A percentile compares a stretch with the other conserved stretches of the same genome.
Evolutionary conservation across 1,139 yeast species (phyloP).

Genomic region (Magnusiomyces tetraspermus): DNA sequence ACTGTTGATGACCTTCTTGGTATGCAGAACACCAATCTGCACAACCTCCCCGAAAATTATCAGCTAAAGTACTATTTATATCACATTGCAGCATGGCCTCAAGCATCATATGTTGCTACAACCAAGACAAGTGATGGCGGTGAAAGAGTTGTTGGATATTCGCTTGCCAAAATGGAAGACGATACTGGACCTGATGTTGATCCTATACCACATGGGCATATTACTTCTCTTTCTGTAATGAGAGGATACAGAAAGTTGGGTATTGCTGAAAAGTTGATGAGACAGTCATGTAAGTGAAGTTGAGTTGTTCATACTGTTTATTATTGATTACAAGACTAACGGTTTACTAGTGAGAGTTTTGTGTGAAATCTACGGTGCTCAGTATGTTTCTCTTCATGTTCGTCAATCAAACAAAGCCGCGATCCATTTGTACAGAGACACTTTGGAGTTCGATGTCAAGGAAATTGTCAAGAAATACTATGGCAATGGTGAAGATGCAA

Average conservation of each 20-base stretch:
- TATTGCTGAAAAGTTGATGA: slow-evolving; percentile 85
- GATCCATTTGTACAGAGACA: slow-evolving; percentile 78
- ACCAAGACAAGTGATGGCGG: slow-evolving; percentile 44
- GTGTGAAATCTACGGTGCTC: slow-evolving; percentile 73
- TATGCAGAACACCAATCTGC: slow-evolving; percentile 91
- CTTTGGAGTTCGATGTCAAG: slow-evolving; percentile 68
- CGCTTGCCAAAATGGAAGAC: slow-evolving; percentile 93
- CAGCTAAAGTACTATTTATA: slow-evolving; percentile 87
- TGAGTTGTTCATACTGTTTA: too few relatives aligned
- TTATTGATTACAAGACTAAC: slow-evolving; percentile 5
- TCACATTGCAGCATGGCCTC: slow-evolving; percentile 95
- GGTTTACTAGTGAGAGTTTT: slow-evolving; percentile 44
- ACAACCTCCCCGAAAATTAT: slow-evolving; percentile 91
- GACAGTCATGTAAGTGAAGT: slow-evolving; percentile 45
- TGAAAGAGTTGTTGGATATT: slow-evolving; percentile 88
- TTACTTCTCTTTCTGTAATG: slow-evolving; percentile 90
- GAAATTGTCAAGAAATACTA: slow-evolving; percentile 80
- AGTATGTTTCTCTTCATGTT: slow-evolving; percentile 85
- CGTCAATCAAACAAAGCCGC: slow-evolving; percentile 93
- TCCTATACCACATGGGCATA: slow-evolving; percentile 70
- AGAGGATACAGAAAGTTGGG: slow-evolving; percentile 94
- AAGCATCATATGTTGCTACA: slow-evolving; percentile 91
- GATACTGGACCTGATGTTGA: slow-evolving; percentile 22
- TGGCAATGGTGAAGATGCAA: slow-evolving; percentile 98
- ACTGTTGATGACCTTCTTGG: slow-evolving; percentile 80